phyloP scores from a whole-genome alignment of 169 alveolate genomes.

The Plasmodium vivax region DNA sequence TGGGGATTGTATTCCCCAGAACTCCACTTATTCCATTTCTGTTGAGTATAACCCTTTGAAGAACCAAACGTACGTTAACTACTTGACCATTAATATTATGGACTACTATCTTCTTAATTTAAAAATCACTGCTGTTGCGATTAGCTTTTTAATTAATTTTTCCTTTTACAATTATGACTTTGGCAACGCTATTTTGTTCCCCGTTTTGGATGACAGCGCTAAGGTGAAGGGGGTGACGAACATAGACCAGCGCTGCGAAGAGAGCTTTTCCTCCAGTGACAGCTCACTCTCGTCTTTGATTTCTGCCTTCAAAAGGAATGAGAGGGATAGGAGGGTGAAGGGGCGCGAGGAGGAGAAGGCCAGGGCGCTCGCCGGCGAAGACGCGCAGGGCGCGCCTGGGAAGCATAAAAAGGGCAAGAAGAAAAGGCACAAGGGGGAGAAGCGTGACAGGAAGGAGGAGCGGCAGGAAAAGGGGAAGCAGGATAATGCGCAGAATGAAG shows the following conservation, averaged over 20 bases:
- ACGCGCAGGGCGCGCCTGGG: background rate
- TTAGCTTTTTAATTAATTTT: constrained; percentile 38
- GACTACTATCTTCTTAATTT: constrained; percentile 45
- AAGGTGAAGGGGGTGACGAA: background rate
- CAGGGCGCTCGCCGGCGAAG: background rate
- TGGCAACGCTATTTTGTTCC: constrained; percentile 68
- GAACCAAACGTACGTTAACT: constrained; percentile 31
- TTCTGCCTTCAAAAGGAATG: constrained; percentile 23
- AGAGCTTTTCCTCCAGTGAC: constrained; percentile 36
- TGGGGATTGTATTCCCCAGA: constrained; percentile 10
- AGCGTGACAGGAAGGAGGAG: background rate
- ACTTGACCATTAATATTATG: constrained; percentile 36
- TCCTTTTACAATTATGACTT: constrained; percentile 69
- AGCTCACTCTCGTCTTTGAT: constrained; percentile 49
- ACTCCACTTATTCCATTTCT: constrained; percentile 1
- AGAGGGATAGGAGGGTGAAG: constrained; percentile 11
- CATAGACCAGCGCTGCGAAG: background rate
- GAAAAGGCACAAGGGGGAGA: background rate
- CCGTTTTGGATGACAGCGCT: constrained; percentile 8
- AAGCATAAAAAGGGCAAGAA: background rate
- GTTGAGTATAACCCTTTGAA: constrained; percentile 33
- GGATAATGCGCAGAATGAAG: background rate
- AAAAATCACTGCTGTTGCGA: constrained; percentile 50
- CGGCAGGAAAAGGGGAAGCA: background rate
- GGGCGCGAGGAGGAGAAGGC: constrained; percentile 6